phyloP scores from a whole-genome alignment of 2,329 filamentous ascomycete genomes.

The Fusarium continuum region DNA sequence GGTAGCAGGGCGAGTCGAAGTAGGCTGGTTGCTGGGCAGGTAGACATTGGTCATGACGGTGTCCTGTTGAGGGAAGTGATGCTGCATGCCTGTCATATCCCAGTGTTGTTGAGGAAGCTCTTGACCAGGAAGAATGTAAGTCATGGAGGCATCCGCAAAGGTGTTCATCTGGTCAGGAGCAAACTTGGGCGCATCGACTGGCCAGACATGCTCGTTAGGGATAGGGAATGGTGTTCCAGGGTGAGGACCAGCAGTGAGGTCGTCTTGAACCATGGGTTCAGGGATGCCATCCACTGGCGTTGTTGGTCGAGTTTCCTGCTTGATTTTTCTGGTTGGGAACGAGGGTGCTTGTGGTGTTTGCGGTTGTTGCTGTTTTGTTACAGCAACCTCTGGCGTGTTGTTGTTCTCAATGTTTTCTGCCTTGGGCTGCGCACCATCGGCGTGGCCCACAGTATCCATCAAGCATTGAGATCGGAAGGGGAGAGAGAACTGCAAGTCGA shows the following conservation, averaged over 20 bases:
- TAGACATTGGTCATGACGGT: conserved; percentile 43
- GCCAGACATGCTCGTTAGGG: conserved; percentile 51
- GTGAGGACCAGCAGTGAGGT: conserved; percentile 49
- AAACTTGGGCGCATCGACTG: conserved; percentile 52
- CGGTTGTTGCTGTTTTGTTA: conserved; percentile 44
- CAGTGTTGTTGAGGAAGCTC: conserved; percentile 42
- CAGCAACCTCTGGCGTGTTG: conserved; percentile 40
- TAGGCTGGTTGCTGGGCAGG: conserved; percentile 39
- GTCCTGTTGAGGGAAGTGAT: conserved; percentile 44
- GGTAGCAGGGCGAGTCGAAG: conserved; percentile 49
- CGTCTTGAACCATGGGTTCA: conserved; percentile 48
- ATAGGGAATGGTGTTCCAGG: conserved; percentile 54
- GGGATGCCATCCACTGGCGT: conserved; percentile 47
- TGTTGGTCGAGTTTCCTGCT: conserved; percentile 49
- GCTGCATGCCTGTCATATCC: conserved; percentile 42
- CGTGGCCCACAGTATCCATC: conserved; percentile 47
- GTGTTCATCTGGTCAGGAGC: conserved; percentile 51
- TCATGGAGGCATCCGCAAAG: conserved; percentile 44
- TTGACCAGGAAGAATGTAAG: conserved; percentile 46
- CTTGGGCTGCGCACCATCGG: conserved; percentile 39
- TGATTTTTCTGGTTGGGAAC: conserved; percentile 48
- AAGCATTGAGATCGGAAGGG: conserved; percentile 51
- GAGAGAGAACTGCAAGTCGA: conserved; percentile 52
- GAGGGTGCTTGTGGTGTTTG: conserved; percentile 43
- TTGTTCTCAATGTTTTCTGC: conserved; percentile 39